Evolutionary conservation across 2,329 filamentous ascomycete genomes (phyloP).

Genomic region (Ascochyta fabae): DNA sequence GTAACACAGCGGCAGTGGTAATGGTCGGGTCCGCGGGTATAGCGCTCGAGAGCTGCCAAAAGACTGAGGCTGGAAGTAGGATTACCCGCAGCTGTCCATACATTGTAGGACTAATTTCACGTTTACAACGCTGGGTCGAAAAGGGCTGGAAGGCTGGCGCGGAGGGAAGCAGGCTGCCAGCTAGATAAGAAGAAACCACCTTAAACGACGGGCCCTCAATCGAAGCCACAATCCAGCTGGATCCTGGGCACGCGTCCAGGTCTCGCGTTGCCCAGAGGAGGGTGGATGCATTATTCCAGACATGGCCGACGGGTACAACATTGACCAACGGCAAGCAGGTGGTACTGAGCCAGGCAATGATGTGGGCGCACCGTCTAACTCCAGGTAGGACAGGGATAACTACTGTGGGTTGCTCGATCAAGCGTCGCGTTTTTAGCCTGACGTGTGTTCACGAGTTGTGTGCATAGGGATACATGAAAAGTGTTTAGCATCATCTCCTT

Average conservation of each 20-base stretch:
- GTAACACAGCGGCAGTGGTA: slow-evolving; percentile 35
- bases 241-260: slow-evolving; percentile 7
- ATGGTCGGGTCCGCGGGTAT: slow-evolving; percentile 39
- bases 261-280: slow-evolving; percentile 14
- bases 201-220: slow-evolving; percentile 3
- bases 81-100: slow-evolving; percentile 17
- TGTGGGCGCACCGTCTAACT: slow-evolving; percentile 6
- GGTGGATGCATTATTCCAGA: slow-evolving; percentile 13
- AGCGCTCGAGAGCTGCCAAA: slow-evolving; percentile 22
- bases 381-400: slow-evolving; percentile 1
- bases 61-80: slow-evolving; percentile 22
- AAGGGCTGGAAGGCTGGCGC: background rate
- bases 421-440: background rate
- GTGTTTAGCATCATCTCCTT: background rate
- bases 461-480: background rate
- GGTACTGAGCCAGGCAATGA: background rate
- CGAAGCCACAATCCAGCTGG: slow-evolving; percentile 18
- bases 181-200: slow-evolving; percentile 10
- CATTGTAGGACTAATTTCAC: slow-evolving; percentile 20
- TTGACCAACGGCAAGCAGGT: slow-evolving; percentile 6
- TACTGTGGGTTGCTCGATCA: background rate
- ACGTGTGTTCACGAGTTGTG: background rate
- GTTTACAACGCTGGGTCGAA: background rate
- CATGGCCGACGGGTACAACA: slow-evolving; percentile 7
- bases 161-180: background rate